Evolutionary conservation across 805 yeast species (phyloP).

Genomic region (Nakazawaea sp.): DNA sequence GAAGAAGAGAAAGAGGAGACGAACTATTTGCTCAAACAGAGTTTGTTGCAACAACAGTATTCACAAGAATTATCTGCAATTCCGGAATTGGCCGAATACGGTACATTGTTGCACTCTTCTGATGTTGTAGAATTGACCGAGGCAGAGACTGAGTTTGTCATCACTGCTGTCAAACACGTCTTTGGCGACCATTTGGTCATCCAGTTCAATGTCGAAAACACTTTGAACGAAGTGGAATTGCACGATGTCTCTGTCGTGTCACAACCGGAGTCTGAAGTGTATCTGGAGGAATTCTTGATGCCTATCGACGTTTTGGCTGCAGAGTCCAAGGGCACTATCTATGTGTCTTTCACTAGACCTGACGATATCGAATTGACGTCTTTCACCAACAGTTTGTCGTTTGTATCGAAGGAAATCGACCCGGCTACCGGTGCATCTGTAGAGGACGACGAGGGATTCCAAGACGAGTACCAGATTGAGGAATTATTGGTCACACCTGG

Average conservation of each 20-base stretch:
- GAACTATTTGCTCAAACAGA: conserved; percentile 20
- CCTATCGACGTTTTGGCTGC: conserved; percentile 72
- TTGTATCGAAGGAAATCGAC: conserved; percentile 74
- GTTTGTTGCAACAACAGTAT: conserved; percentile 53
- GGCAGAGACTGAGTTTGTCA: conserved; percentile 88
- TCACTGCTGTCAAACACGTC: conserved; percentile 75
- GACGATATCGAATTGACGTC: conserved; percentile 26
- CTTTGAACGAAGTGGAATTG: conserved; percentile 69
- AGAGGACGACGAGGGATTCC: conserved; percentile 75
- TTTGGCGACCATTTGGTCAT: conserved; percentile 68
- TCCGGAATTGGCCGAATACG: conserved; percentile 69
- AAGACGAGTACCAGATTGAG: conserved; percentile 90
- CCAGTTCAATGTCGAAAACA: conserved; percentile 81
- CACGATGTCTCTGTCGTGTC: conserved; percentile 71
- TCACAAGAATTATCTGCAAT: conserved; percentile 62
- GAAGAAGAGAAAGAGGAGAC: conserved; percentile 22
- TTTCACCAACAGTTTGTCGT: conserved; percentile 63
- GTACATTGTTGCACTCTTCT: conserved; percentile 70
- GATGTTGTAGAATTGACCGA: conserved; percentile 69
- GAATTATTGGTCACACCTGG: conserved; percentile 69
- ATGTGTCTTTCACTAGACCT: conserved; percentile 67
- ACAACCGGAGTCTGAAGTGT: conserved; percentile 52
- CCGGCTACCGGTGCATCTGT: conserved; percentile 62
- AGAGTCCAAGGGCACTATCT: conserved; percentile 63
- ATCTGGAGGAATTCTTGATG: conserved; percentile 63